Evolutionary conservation across 2,329 filamentous ascomycete genomes (phyloP), one percentile per base, ranked within the genome.

Genomic region (Pleomassaria siparia): DNA sequence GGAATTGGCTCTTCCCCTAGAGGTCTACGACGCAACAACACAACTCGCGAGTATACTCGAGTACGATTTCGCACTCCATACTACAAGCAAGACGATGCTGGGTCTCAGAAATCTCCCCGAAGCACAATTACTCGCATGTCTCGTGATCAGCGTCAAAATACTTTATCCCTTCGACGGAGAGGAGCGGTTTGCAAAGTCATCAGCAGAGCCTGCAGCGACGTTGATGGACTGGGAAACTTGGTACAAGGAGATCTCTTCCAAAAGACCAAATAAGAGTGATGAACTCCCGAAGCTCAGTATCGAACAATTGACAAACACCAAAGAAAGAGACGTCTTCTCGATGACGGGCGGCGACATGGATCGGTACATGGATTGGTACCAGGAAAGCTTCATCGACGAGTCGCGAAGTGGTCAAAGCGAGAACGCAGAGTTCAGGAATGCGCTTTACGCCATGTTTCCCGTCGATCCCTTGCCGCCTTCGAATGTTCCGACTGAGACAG

Each of bases 361-460:
- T 59, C 80, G 87, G 49, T 92, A 91, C 61, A 77, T 95, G 69
- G 82, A 89, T 67, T 94, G 87, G 84, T 91, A 88, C 64, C 84
- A 88, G 62, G 77, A 78, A 47, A 86, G 79, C 36, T 88, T 84
- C 76, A 69, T 82, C 37, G 74, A 76, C 51, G 74, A 79, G 46
- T 67, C 71, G 43, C 58, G 69, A 13, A 58, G 67, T 11, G 64
- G 70, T 25, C 59, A 63, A 10, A 65, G 62, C 12, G 58, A 62
- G 18, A 66, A 70, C 20, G 67, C 68, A 26, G 71, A 75, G 22
- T 76, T 75, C 51, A 62, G 68, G 26, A 62, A 63, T 36, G 63
- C 66, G 6, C 53, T 78, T 25, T 74, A 73, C 51, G 53, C 63
- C 4, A 65, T 75, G 62, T 78, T 78, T 47, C 74, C 75, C 1